Conservation (phyloP, 345 rosid species). For the Pistacia integerrima region DNA sequence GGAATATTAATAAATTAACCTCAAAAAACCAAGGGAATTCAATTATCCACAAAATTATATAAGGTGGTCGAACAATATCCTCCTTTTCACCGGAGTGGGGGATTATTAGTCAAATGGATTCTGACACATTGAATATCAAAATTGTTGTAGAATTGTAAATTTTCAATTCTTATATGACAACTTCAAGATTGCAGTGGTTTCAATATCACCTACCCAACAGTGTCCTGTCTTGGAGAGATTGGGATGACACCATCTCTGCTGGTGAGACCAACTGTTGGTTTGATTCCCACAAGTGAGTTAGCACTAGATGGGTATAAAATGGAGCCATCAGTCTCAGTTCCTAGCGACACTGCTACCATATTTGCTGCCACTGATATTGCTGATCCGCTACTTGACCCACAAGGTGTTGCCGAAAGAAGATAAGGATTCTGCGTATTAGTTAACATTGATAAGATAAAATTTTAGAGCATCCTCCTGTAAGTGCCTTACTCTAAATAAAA, state of each 20-base stretch:
- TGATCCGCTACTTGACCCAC: conserved; percentile 77
- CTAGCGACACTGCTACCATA: conserved; percentile 58
- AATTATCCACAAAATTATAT: no score
- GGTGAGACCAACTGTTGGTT: conserved; percentile 74
- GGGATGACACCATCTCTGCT: conserved; percentile 73
- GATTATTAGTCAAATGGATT: no score
- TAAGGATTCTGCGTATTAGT: conserved; percentile 64
- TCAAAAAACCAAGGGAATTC: no score
- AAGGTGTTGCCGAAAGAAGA: conserved; percentile 49
- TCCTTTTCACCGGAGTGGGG: no score
- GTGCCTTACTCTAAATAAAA: no score
- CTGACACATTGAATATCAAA: no score
- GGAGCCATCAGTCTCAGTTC: conserved; percentile 78
- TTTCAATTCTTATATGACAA: not conserved
- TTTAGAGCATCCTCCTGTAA: no score
- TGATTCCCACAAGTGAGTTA: conserved; percentile 67
- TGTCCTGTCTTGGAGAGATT: conserved; percentile 60
- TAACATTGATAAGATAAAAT: no score
- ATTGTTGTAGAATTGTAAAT: no score
- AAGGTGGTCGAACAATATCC: not conserved
- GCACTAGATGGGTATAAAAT: conserved; percentile 54
- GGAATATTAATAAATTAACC: no score
- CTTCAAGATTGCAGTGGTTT: no score
- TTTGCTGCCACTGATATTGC: conserved; percentile 74
- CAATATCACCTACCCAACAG: conserved; percentile 43